These are phyloP conservation scores for Toxicodendron radicans DNA, from an alignment of 345 rosid species.

Conservation along the genomic window DNA sequence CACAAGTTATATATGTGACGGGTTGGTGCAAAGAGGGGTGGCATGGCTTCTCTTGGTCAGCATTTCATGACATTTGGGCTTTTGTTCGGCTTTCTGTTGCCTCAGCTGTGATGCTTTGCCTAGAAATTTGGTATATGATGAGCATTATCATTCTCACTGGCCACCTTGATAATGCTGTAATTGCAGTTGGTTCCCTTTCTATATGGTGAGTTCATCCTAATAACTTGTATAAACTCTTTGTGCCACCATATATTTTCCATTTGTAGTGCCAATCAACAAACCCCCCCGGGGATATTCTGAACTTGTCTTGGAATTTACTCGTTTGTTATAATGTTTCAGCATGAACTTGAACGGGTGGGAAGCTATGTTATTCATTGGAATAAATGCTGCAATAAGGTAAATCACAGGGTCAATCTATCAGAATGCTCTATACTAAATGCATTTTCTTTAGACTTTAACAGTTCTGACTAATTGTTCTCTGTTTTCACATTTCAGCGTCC, in stretches of 20 bases:
- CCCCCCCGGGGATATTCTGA: too few species aligned
- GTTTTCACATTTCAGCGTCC: conserved; percentile 45
- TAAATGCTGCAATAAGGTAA: conserved; percentile 75
- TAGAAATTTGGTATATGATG: conserved; percentile 88
- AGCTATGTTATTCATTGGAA: conserved; percentile 79
- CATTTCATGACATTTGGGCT: conserved; percentile 68
- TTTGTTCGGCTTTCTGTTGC: conserved; percentile 77
- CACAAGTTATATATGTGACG: conserved; percentile 51
- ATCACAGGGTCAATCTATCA: too few species aligned
- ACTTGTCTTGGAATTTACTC: not conserved
- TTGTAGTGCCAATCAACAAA: too few species aligned
- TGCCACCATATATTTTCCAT: not conserved
- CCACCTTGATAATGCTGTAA: conserved; percentile 64
- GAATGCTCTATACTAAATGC: not conserved
- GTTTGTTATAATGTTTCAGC: conserved; percentile 35
- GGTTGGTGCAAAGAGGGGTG: conserved; percentile 68
- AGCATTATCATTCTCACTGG: conserved; percentile 71
- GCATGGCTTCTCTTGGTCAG: conserved; percentile 61
- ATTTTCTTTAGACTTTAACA: too few species aligned
- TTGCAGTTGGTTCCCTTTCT: conserved; percentile 75
- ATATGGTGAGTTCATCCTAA: conserved; percentile 54
- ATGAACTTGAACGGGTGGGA: conserved; percentile 76
- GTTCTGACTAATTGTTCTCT: not conserved
- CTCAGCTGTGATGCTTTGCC: conserved; percentile 84
- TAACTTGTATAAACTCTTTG: not conserved